Conservation (phyloP, 2,329 filamentous ascomycete species). For the Microthyrium microscopicum region DNA sequence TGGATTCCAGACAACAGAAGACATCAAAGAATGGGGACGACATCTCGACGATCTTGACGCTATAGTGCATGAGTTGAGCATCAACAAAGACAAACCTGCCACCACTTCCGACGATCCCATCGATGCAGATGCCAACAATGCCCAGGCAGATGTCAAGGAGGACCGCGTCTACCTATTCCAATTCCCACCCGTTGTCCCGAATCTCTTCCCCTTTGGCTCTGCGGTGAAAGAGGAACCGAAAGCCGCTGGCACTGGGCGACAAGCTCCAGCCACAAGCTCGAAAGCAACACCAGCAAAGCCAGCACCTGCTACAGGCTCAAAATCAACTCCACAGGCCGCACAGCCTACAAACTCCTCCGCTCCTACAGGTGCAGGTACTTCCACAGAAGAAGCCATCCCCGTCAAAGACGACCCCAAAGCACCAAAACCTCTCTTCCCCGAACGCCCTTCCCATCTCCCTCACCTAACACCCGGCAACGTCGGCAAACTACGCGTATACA, state of each 20-base stretch:
- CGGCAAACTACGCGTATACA: conserved; percentile 44
- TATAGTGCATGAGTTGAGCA: conserved; percentile 25
- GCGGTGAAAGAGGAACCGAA: conserved; percentile 17
- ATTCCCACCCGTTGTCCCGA: conserved; percentile 45
- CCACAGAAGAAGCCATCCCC: conserved; percentile 13
- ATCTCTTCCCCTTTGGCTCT: conserved; percentile 24
- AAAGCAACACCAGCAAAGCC: conserved; percentile 4
- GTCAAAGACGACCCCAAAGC: conserved; percentile 14
- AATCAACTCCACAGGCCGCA: conserved; percentile 7
- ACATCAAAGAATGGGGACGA: conserved; percentile 32
- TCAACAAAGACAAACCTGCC: conserved; percentile 12
- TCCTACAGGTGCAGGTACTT: conserved; percentile 6
- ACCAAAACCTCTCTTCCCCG: conserved; percentile 8
- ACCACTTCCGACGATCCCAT: too few species aligned
- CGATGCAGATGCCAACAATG: conserved; percentile 11
- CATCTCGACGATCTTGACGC: conserved; percentile 30
- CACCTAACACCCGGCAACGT: conserved; percentile 35
- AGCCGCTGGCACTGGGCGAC: too few species aligned
- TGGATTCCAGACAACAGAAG: conserved; percentile 34
- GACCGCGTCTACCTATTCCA: conserved; percentile 47
- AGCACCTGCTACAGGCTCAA: conserved; percentile 8
- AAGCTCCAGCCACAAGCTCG: too few species aligned
- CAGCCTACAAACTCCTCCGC: conserved; percentile 7
- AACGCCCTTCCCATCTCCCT: conserved; percentile 16
- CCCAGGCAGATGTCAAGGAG: conserved; percentile 24